Evolutionary conservation across 2,329 filamentous ascomycete species (phyloP).

Genomic region (Nothophaeocryptopus gaeumannii): DNA sequence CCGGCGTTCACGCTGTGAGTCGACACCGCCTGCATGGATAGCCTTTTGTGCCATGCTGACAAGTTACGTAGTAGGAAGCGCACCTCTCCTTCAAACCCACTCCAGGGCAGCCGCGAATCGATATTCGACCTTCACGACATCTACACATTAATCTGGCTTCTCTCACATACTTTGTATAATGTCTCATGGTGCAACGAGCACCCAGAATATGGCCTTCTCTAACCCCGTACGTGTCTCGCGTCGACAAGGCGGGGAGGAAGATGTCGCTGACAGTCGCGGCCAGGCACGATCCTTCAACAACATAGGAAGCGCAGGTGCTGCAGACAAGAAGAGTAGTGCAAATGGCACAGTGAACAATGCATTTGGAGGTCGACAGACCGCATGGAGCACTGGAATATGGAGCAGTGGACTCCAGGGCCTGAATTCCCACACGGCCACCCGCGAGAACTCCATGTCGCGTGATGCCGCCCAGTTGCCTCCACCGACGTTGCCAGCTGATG

Average conservation of each 20-base stretch:
- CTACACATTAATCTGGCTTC: slow-evolving; percentile 24
- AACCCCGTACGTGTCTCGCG: slow-evolving; percentile 16
- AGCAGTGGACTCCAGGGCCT: slow-evolving; percentile 25
- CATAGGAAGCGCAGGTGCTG: slow-evolving; percentile 8
- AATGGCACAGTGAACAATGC: slow-evolving; percentile 18
- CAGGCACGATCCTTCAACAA: slow-evolving; percentile 30
- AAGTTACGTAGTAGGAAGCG: no score
- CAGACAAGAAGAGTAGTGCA: slow-evolving; percentile 22
- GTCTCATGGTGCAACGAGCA: slow-evolving; percentile 27
- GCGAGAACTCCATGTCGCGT: slow-evolving; percentile 27
- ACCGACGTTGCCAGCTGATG: slow-evolving; percentile 29
- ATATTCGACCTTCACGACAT: slow-evolving; percentile 13
- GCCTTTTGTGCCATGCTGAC: no score
- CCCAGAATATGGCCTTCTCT: slow-evolving; percentile 24
- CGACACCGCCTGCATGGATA: no score
- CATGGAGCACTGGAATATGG: slow-evolving; percentile 34
- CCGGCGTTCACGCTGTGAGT: no score
- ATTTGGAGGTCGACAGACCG: slow-evolving; percentile 10
- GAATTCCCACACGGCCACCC: slow-evolving; percentile 18
- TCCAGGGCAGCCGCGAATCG: no score
- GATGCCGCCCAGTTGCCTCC: slow-evolving; percentile 24
- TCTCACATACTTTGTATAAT: slow-evolving; percentile 31
- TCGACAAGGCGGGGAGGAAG: neutral
- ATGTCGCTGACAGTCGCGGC: slow-evolving; percentile 7
- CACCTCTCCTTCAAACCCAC: no score